A percentile compares a stretch with the other conserved stretches of the same genome.
phyloP scores from a whole-genome alignment of 75 land plant species.

The Sequoia sempervirens region DNA sequence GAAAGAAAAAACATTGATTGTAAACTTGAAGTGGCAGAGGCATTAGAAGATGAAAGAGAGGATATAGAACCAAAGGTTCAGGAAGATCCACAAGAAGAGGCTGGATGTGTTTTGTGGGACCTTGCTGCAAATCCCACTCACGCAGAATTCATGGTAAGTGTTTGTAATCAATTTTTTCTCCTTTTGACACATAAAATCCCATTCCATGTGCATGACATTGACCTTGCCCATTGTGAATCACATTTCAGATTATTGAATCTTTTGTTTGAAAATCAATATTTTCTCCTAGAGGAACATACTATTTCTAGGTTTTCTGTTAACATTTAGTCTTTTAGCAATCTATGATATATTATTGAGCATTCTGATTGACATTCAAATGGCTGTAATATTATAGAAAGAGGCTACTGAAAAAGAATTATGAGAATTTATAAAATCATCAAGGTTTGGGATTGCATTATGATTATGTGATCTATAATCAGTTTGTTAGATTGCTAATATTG shows the following conservation, averaged over 20 bases:
- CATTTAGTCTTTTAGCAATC: background rate
- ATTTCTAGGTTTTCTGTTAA: background rate
- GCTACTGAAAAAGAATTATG: background rate
- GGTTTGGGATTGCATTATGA: background rate
- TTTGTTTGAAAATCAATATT: background rate
- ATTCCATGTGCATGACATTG: background rate
- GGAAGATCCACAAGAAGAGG: constrained; percentile 76
- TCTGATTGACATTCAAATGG: constrained; percentile 1
- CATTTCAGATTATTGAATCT: background rate
- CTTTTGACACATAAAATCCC: background rate
- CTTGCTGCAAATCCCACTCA: constrained; percentile 68
- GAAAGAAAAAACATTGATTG: background rate
- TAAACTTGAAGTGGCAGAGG: constrained; percentile 1
- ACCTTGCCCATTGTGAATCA: background rate
- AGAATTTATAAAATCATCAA: background rate
- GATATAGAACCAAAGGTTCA: constrained; percentile 5
- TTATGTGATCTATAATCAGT: background rate
- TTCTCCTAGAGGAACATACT: background rate
- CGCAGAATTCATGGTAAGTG: constrained; percentile 80
- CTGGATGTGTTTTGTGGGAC: constrained; percentile 93
- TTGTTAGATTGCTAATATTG: background rate
- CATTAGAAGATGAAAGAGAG: constrained; percentile 3
- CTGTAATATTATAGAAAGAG: background rate
- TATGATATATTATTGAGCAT: background rate
- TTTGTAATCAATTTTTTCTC: background rate